Percentiles rank a stretch among this genome's conserved stretches.
Evolutionary conservation across 192 early-diverging fungal genomes (phyloP).

Genomic region (Paraglomus brasilianum): DNA sequence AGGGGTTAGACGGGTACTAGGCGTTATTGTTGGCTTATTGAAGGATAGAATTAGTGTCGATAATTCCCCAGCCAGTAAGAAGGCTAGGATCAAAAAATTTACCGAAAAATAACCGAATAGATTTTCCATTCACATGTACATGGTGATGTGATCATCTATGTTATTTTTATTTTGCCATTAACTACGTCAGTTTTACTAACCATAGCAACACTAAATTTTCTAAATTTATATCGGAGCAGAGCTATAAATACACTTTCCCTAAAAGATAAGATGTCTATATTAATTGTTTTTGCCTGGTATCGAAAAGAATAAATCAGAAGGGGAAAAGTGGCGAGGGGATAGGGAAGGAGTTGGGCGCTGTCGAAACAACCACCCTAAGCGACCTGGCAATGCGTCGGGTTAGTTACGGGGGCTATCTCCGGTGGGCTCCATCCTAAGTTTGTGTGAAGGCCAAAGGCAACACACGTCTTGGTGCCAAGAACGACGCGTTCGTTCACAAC

Average conservation of each 20-base stretch:
- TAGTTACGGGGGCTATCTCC: conserved; percentile 21
- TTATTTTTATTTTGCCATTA: no score
- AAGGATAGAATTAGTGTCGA: conserved; percentile 12
- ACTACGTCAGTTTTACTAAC: no score
- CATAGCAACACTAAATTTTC: no score
- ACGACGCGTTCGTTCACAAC: conserved; percentile 9
- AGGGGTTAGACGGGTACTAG: conserved; percentile 10
- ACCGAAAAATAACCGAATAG: neutral
- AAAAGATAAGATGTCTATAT: no score
- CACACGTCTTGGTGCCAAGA: conserved; percentile 15
- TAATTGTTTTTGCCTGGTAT: no score
- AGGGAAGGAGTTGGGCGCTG: conserved; percentile 16
- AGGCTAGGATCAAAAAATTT: conserved; percentile 4
- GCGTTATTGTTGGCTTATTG: conserved; percentile 17
- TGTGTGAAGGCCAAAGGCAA: conserved; percentile 19
- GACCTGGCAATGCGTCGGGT: neutral
- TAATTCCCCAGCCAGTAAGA: conserved; percentile 19
- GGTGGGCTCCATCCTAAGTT: conserved; percentile 12
- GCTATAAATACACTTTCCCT: no score
- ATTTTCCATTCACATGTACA: no score
- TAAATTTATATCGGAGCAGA: no score
- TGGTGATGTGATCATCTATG: no score
- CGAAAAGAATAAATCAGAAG: neutral
- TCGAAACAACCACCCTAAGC: conserved; percentile 16
- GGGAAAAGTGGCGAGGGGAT: neutral